Evolutionary conservation across 2,329 filamentous ascomycete species (phyloP).

Genomic region (Herpotrichia juniperi): DNA sequence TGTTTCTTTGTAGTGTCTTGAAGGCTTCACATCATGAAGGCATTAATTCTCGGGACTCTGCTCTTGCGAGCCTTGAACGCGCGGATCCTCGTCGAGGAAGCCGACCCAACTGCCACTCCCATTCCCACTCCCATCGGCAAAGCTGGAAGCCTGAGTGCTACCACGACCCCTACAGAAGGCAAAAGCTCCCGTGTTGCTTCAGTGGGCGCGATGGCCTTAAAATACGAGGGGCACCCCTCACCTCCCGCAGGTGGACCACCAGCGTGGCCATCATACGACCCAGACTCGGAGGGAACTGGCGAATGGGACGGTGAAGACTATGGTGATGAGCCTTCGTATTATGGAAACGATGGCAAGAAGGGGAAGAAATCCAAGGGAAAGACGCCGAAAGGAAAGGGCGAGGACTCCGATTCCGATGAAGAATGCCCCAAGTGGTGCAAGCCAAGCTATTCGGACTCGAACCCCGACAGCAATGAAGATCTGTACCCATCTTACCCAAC

Average conservation of each 20-base stretch:
- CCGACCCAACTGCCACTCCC: not conserved
- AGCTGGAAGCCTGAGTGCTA: not conserved
- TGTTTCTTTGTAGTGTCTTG: conserved; percentile 8
- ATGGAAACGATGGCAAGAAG: not conserved
- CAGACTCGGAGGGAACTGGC: not conserved
- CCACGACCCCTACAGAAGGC: not conserved
- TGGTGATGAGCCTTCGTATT: not conserved
- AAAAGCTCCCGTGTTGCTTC: no score
- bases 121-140: not conserved
- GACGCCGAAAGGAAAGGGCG: not conserved
- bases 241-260: no score
- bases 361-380: not conserved
- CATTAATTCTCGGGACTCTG: conserved; percentile 18
- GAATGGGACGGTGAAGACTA: not conserved
- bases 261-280: not conserved
- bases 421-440: not conserved
- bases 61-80: conserved; percentile 20
- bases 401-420: not conserved
- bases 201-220: no score
- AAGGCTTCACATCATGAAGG: conserved; percentile 23
- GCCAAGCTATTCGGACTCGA: no score
- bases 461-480: not conserved
- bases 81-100: not conserved
- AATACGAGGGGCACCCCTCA: no score
- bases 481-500: not conserved